Conservation (phyloP, 768 basidiomycete species). For the Lactifluus pinguis region DNA sequence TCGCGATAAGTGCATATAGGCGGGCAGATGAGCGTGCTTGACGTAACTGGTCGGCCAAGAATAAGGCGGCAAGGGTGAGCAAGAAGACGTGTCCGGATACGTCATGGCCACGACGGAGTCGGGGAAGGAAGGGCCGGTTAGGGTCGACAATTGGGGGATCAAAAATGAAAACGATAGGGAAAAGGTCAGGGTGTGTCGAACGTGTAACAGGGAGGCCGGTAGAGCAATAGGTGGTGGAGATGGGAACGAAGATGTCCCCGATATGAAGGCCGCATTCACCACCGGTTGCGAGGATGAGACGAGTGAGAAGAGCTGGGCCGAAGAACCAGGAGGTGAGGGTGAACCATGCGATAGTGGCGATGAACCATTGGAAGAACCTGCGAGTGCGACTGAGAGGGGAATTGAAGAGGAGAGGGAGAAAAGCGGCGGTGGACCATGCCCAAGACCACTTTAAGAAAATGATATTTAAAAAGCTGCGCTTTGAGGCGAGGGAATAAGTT, state of each 20-base stretch:
- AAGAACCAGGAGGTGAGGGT: constrained; percentile 83
- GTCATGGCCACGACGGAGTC: constrained; percentile 78
- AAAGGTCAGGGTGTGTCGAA: constrained; percentile 53
- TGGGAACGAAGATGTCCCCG: constrained; percentile 32
- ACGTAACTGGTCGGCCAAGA: constrained; percentile 68
- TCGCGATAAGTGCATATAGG: constrained; percentile 37
- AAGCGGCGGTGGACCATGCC: constrained; percentile 78
- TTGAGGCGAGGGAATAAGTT: constrained; percentile 69
- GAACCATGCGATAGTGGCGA: constrained; percentile 61
- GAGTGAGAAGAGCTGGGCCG: constrained; percentile 67
- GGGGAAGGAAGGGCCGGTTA: constrained; percentile 38
- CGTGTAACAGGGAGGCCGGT: constrained; percentile 43
- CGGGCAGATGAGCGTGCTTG: constrained; percentile 40
- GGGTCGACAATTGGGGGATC: constrained; percentile 25
- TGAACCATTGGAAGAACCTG: constrained; percentile 35
- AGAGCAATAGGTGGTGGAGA: constrained; percentile 54
- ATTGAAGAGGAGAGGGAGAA: constrained; percentile 52
- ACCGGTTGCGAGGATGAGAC: constrained; percentile 55
- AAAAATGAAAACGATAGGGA: constrained; percentile 35
- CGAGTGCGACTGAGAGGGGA: constrained; percentile 1
- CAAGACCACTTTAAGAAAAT: constrained; percentile 86
- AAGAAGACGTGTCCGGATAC: constrained; percentile 92
- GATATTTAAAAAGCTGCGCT: constrained; percentile 73
- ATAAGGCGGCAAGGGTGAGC: constrained; percentile 67
- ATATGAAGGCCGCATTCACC: constrained; percentile 67